Evolutionary conservation across 768 basidiomycete species (phyloP).

Genomic region (Termitomyces sp.): DNA sequence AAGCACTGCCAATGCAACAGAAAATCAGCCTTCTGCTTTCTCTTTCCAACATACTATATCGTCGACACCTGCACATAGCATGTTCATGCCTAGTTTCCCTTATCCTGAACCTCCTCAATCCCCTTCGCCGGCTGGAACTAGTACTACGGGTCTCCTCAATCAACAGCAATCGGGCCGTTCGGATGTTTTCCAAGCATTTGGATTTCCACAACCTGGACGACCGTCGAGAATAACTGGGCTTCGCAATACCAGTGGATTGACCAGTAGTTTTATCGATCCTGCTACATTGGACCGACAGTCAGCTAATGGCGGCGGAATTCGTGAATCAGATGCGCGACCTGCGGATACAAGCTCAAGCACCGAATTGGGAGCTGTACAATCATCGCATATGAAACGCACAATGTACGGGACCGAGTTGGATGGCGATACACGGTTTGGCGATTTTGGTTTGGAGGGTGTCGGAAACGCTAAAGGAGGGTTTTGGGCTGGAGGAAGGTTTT

Average conservation of each 20-base stretch:
- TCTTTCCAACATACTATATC: conserved; percentile 40
- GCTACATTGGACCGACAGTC: conserved; percentile 28
- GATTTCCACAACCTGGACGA: conserved; percentile 35
- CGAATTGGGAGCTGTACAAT: conserved; percentile 19
- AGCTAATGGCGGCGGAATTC: conserved; percentile 17
- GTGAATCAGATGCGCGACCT: conserved; percentile 34
- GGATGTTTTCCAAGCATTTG: conserved; percentile 42
- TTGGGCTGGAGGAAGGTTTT: conserved; percentile 52
- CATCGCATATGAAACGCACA: conserved; percentile 52
- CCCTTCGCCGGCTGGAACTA: conserved; percentile 43
- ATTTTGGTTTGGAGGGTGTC: conserved; percentile 76
- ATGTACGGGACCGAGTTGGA: conserved; percentile 85
- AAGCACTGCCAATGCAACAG: conserved; percentile 42
- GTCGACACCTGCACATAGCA: conserved; percentile 42
- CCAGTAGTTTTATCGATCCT: conserved; percentile 34
- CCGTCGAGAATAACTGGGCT: conserved; percentile 31
- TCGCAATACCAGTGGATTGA: conserved; percentile 19
- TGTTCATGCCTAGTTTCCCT: conserved; percentile 40
- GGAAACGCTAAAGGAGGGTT: conserved; percentile 47
- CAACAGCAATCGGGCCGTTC: conserved; percentile 30
- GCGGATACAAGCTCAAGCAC: conserved; percentile 24
- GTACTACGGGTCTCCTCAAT: conserved; percentile 15
- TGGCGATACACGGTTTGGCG: conserved; percentile 78
- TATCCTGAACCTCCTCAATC: conserved; percentile 55
- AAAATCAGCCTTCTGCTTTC: conserved; percentile 53